phyloP scores from a whole-genome alignment of 2,329 filamentous ascomycete genomes.

The Shiraia bambusicola region DNA sequence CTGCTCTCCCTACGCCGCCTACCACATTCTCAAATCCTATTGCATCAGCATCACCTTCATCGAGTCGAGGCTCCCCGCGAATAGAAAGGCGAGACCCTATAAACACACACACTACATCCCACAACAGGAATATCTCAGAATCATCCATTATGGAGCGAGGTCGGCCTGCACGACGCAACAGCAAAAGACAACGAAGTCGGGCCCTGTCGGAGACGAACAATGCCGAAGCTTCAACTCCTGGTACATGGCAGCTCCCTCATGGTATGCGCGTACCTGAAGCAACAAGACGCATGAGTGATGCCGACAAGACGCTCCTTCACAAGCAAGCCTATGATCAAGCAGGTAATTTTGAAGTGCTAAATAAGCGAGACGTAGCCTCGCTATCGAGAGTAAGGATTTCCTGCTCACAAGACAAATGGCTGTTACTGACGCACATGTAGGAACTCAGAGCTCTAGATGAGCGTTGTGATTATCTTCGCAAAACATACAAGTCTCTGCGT shows the following conservation, averaged over 20 bases:
- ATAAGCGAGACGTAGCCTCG: constrained; percentile 44
- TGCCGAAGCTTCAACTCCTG: constrained; percentile 21
- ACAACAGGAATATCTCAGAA: constrained; percentile 42
- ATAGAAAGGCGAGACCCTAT: constrained; percentile 37
- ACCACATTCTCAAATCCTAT: constrained; percentile 37
- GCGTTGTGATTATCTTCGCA: constrained; percentile 74
- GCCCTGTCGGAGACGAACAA: constrained; percentile 39
- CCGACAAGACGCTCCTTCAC: constrained; percentile 41
- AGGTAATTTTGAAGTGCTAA: constrained; percentile 45
- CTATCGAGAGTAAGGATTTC: constrained; percentile 59
- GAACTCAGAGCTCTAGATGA: constrained; percentile 77
- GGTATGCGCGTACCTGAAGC: constrained; percentile 43
- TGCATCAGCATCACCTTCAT: constrained; percentile 33
- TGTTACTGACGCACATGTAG: constrained; percentile 43
- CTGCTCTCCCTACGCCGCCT: constrained; percentile 31
- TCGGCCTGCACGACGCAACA: constrained; percentile 35
- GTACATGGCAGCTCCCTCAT: constrained; percentile 41
- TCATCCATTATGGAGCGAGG: constrained; percentile 44
- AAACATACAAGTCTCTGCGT: constrained; percentile 72
- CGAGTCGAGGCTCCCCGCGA: constrained; percentile 34
- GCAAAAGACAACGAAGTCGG: constrained; percentile 36
- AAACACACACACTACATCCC: constrained; percentile 17
- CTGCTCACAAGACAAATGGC: not conserved
- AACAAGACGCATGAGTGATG: constrained; percentile 33
- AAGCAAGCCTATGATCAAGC: constrained; percentile 44